Base-by-base conservation (phyloP, 106 monocot species). In the Ottelia alismoides region DNA sequence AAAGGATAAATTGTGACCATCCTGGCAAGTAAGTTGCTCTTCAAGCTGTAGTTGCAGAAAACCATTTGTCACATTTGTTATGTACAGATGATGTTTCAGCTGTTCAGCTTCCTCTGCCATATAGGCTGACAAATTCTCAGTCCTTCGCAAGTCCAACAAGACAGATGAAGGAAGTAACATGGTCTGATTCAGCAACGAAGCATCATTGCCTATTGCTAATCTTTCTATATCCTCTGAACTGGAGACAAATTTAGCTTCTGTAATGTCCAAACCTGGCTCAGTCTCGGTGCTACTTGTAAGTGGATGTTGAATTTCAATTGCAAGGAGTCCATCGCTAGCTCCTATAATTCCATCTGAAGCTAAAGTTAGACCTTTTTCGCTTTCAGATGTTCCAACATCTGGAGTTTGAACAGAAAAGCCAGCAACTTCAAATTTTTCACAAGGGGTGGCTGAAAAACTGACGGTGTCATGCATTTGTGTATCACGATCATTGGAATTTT, bases 31-130 rank as follows among this genome's bases (percentile, higher is more conserved):
- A 14, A 62, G 56, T 44, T 74, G 64, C 20, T 79, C 85, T 65
- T 53, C 68, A 30, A 85, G 60, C 19, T 80, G 74, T 49, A 82
- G 35, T 64, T 77, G 65, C 31, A 90, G 57, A 77, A 77, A 58
- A 71, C 80, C 75, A 57, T 74, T 85, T 30, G 60, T 60, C 26
- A 98, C 11, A 62, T 3, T 72, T 60, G 74, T 61, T 57, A 77
- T 21, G 58, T 90, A 98, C 43, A 98, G 76, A 65, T 90, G 79
- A 44, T 45, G 63, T 65, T 25, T 79, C 20, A 98, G 55, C 66
- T 40, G 56, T 31, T 98, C 96, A 53, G 75, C 18, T 51, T 49
- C 66, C n/a, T n/a, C n/a, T n/a, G n/a, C n/a, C n/a, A n/a, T n/a
- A n/a, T n/a, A n/a, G n/a, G n/a, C n/a, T n/a, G n/a, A n/a, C n/a